Percentiles rank a stretch among this genome's conserved stretches.
Conservation (phyloP, 768 basidiomycete species). For the Trametopsis cervina region DNA sequence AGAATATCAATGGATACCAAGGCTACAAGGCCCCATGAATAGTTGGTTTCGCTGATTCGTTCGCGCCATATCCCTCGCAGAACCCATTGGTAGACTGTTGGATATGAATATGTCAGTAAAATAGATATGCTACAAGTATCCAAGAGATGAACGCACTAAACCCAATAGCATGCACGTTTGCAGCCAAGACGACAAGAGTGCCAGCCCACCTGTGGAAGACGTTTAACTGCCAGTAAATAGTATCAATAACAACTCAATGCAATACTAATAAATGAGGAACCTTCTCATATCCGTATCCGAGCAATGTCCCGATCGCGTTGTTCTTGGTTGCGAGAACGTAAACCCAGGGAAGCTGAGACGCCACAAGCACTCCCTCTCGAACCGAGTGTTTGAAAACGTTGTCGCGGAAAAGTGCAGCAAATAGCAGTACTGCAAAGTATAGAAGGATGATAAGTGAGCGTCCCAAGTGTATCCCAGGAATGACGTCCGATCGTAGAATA, state of each 20-base stretch:
- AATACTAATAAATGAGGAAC: constrained; percentile 20
- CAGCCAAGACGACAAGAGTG: constrained; percentile 30
- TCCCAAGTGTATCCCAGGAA: constrained; percentile 31
- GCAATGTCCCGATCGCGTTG: constrained; percentile 31
- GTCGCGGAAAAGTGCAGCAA: constrained; percentile 28
- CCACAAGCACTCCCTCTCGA: constrained; percentile 30
- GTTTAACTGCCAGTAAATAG: constrained; percentile 16
- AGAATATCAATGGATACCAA: constrained; percentile 25
- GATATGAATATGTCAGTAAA: not conserved
- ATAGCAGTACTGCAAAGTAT: constrained; percentile 31
- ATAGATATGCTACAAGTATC: not conserved
- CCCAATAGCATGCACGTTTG: constrained; percentile 35
- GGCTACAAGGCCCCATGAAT: constrained; percentile 38
- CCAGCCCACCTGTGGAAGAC: constrained; percentile 52
- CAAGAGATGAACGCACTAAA: constrained; percentile 31
- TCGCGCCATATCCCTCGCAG: constrained; percentile 31
- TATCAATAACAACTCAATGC: not conserved
- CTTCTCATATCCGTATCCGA: constrained; percentile 42
- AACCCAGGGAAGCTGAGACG: constrained; percentile 40
- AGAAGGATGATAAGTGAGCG: constrained; percentile 28
- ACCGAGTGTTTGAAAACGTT: constrained; percentile 28
- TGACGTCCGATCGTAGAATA: constrained; percentile 27
- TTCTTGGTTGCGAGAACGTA: constrained; percentile 44
- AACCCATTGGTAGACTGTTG: constrained; percentile 51
- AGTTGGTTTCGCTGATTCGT: constrained; percentile 26